Evolutionary conservation across 495 filamentous ascomycete genomes (phyloP).

Genomic region (Rhypophila decipiens): DNA sequence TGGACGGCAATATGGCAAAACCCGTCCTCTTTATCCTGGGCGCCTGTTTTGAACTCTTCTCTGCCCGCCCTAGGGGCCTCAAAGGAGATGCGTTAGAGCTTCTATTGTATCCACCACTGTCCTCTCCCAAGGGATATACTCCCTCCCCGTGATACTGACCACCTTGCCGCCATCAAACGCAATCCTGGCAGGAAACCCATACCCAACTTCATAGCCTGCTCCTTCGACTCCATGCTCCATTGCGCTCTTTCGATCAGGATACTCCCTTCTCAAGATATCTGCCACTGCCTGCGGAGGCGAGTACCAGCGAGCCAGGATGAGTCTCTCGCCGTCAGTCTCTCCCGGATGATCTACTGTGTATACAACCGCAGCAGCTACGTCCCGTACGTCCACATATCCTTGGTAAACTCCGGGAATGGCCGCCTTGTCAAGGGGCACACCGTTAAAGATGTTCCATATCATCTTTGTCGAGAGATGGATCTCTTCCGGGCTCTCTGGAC

Average conservation of each 20-base stretch:
- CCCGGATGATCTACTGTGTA: constrained; percentile 30
- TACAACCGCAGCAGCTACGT: constrained; percentile 33
- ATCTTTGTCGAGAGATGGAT: constrained; percentile 13
- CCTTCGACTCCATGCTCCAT: constrained; percentile 33
- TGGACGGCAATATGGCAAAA: too few species aligned
- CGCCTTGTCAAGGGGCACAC: constrained; percentile 7
- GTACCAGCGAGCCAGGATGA: constrained; percentile 20
- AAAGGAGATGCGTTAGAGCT: not conserved
- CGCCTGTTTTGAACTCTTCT: too few species aligned
- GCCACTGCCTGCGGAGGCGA: constrained; percentile 30
- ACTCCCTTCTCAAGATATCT: constrained; percentile 30
- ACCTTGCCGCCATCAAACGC: constrained; percentile 27
- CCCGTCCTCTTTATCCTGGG: too few species aligned
- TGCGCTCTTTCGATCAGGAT: constrained; percentile 24
- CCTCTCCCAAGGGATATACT: constrained; percentile 31
- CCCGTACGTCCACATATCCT: constrained; percentile 36
- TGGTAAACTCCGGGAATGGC: constrained; percentile 10
- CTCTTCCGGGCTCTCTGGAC: constrained; percentile 10
- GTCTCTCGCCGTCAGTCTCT: constrained; percentile 30
- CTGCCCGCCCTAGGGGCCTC: too few species aligned
- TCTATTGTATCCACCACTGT: constrained; percentile 30
- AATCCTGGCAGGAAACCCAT: constrained; percentile 4
- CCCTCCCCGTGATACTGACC: constrained; percentile 19
- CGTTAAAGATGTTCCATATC: constrained; percentile 21
- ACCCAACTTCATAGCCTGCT: constrained; percentile 25